These are phyloP conservation scores for Phallus indusiatus DNA, from an alignment of 768 basidiomycete genomes.

Conservation along the genomic window DNA sequence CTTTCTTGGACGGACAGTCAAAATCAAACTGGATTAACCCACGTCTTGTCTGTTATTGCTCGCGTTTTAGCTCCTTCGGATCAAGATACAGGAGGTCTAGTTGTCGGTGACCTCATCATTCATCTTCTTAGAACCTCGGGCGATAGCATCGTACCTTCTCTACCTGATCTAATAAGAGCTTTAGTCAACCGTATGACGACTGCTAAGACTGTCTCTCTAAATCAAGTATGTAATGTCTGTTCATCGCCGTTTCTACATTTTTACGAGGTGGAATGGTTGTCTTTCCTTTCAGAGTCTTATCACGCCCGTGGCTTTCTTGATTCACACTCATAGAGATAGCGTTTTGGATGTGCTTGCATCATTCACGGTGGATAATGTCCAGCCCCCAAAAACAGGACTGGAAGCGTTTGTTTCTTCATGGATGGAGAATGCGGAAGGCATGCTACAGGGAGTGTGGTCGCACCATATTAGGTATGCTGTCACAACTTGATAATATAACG, in stretches of 20 bases:
- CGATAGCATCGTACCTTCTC: slow-evolving; percentile 67
- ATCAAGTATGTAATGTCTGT: slow-evolving; percentile 47
- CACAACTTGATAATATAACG: neutral
- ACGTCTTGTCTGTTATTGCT: slow-evolving; percentile 67
- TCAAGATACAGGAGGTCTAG: slow-evolving; percentile 87
- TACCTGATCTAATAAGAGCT: slow-evolving; percentile 79
- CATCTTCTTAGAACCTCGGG: slow-evolving; percentile 83
- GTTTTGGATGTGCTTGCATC: slow-evolving; percentile 71
- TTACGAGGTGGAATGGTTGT: neutral
- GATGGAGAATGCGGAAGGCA: slow-evolving; percentile 87
- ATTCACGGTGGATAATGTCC: slow-evolving; percentile 39
- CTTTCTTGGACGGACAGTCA: slow-evolving; percentile 61
- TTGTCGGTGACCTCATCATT: slow-evolving; percentile 91
- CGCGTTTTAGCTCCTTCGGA: slow-evolving; percentile 61
- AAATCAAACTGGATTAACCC: slow-evolving; percentile 67
- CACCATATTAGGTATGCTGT: slow-evolving; percentile 50
- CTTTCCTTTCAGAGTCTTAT: slow-evolving; percentile 56
- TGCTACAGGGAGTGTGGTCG: slow-evolving; percentile 91
- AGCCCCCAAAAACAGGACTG: slow-evolving; percentile 43
- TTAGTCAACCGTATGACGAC: slow-evolving; percentile 73
- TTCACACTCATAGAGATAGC: slow-evolving; percentile 76
- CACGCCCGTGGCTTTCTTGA: slow-evolving; percentile 88
- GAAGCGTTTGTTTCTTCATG: slow-evolving; percentile 85
- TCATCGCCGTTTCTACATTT: slow-evolving; percentile 3
- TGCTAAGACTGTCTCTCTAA: slow-evolving; percentile 85